Percentiles rank a stretch among this genome's conserved stretches.
Evolutionary conservation across 257 asterid species (phyloP).

Genomic region (Salvia splendens): DNA sequence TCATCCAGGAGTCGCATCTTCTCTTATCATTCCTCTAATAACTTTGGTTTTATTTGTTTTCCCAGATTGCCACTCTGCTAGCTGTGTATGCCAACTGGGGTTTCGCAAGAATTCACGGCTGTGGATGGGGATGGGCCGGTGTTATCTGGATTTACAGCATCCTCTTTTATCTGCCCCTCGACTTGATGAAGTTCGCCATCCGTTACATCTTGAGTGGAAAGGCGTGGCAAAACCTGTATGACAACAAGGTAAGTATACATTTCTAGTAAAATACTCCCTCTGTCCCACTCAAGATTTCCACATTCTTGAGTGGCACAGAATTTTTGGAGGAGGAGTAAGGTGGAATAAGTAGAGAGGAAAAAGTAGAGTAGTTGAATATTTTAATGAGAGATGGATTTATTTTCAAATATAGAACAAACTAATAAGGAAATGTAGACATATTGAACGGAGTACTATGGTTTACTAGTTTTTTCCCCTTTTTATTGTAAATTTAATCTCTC

Average conservation of each 20-base stretch:
- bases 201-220: constrained; percentile 86
- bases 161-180: constrained; percentile 79
- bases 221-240: constrained; percentile 85
- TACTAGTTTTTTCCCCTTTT: no score
- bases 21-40: neutral
- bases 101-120: constrained; percentile 84
- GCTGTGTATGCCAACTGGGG: constrained; percentile 93
- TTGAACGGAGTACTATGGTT: no score
- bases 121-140: constrained; percentile 99
- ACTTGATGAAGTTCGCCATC: constrained; percentile 71
- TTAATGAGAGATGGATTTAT: no score
- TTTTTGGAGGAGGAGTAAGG: no score
- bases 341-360: no score
- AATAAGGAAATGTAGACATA: no score
- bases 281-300: no score
- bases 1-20: neutral
- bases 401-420: no score
- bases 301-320: no score
- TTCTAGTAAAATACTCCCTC: no score
- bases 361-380: no score
- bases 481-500: neutral
- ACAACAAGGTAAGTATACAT: constrained; percentile 43
- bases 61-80: constrained; percentile 79
- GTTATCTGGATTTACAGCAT: constrained; percentile 84
- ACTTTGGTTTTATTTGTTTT: neutral